Base-by-base conservation (phyloP, 148 eudicot species). In the Mesembryanthemum crystallinum region DNA sequence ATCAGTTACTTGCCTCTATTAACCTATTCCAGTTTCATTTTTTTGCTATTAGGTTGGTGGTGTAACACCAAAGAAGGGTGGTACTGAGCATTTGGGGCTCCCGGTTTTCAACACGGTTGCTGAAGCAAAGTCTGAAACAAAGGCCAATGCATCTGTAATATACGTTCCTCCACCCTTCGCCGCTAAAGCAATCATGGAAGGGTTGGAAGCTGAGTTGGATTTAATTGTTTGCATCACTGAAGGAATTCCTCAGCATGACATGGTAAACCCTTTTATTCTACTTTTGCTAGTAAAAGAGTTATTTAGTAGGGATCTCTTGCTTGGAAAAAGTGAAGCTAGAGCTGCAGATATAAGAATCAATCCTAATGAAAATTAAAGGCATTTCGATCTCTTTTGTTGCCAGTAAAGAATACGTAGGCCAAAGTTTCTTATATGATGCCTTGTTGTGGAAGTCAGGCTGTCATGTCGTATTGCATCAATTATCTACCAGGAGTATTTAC, bases 171-270 rank as follows among this genome's bases (percentile, higher is more conserved):
- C 98, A 15, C 91, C 97, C 67, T 95, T 90, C 87, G 98, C 98
- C 67, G 97, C 97, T 24, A 87, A 86, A 79, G 98, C 98, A 72
- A 92, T 95, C 72, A 80, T 95, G 98, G 98, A 95, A 87, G 92
- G 88, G 51, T 12, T 95, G 82, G 98, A 92, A 78, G 98, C 98
- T 77, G 97, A 95, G 76, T 80, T 95, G 47, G 97, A 95, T 85
- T 84, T 95, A 76, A 78, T 95, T 68, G 98, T 95, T 59, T 95
- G 98, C 86, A 90, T 95, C 85, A 95, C 98, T 4, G 97, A 95
- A 86, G 98, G 98, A 84, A 92, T 95, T 76, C 98, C 98, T 77
- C 98, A 95, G 81, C 97, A 95, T 79, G 98, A 95, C 84, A 95
- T 95, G 98, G 98, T 89, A 88, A 83, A 47, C 28, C 35, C 9